Evolutionary conservation across 306 rosid species (phyloP), one percentile per base, ranked within the genome.

Genomic region (Citrullus amarus): DNA sequence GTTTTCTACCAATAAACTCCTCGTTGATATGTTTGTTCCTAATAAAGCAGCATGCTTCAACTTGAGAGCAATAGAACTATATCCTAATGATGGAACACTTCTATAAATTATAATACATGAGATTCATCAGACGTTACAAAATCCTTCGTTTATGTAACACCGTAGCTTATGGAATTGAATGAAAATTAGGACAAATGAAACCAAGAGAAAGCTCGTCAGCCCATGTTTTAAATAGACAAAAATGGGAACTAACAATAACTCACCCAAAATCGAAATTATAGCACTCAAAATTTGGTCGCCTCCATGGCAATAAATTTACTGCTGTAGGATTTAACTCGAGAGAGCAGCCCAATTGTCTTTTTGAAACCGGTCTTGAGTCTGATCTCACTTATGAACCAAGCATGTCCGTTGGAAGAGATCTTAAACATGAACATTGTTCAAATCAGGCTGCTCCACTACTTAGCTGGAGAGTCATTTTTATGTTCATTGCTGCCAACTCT

Each of bases 401-500:
- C 54, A 68, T n/a, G 0, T 32, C 22, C 10, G 18, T 18, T 6
- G 34, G 28, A 65, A 16, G 46, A 65, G 72, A 65, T 34, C 72
- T 34, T 17, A 65, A 46, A 22, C 17, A 46, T 70, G 57, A 70
- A 25, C 36, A 44, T 17, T 14, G 13, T 34, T 30, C 43, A 30
- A 48, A 63, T 87, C 82, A 87, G 71, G 83, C 82, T 38, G 77
- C 78, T 63, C 78, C 84, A 79, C 82, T 79, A 69, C 73, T 87
- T 73, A 91, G 60, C 84, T 89, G 85, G 38, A 95, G 96, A 78
- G 92, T 91, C 92, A 92, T 56, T 81, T 90, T 92, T 36, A 95
- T 92, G 88, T 90, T 95, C 99, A 95, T 95, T 13, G 99, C 88
- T 32, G 98, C 99, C 51, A 92, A 83, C 90, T 95, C 99, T 25